phyloP scores from a whole-genome alignment of 345 rosid species.

The Sisymbrium irio region DNA sequence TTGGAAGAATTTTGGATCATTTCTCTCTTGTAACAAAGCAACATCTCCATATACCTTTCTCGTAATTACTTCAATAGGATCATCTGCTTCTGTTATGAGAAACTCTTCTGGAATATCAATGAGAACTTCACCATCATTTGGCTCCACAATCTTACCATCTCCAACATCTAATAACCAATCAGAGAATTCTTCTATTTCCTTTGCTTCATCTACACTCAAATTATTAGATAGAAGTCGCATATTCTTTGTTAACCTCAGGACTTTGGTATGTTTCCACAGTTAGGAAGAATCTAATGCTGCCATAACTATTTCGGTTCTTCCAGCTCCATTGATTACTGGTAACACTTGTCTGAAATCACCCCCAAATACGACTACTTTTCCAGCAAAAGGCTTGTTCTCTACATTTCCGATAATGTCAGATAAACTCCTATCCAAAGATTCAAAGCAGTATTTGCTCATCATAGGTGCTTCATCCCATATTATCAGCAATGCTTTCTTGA shows the following conservation, averaged over 20 bases:
- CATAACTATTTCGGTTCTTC: too few relatives aligned
- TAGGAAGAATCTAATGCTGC: too few relatives aligned
- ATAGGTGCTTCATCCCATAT: neutral
- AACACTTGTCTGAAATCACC: too few relatives aligned
- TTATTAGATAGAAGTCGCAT: too few relatives aligned
- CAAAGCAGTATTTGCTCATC: neutral
- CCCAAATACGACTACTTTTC: too few relatives aligned
- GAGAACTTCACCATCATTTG: neutral
- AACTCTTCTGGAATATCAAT: neutral
- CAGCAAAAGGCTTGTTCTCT: too few relatives aligned
- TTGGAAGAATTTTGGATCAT: neutral
- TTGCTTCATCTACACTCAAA: neutral
- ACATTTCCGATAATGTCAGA: neutral
- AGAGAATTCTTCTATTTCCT: neutral
- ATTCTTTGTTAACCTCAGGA: too few relatives aligned
- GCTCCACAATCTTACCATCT: neutral
- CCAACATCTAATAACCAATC: neutral
- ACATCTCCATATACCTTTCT: neutral
- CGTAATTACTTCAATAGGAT: neutral
- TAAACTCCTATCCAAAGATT: neutral
- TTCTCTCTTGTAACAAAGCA: accelerated
- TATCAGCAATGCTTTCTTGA: neutral
- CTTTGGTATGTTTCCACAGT: too few relatives aligned
- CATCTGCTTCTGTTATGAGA: neutral
- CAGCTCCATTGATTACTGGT: too few relatives aligned